Evolutionary conservation across 345 rosid species (phyloP), one percentile per base, ranked within the genome.

Genomic region (Gossypium herbaceum): DNA sequence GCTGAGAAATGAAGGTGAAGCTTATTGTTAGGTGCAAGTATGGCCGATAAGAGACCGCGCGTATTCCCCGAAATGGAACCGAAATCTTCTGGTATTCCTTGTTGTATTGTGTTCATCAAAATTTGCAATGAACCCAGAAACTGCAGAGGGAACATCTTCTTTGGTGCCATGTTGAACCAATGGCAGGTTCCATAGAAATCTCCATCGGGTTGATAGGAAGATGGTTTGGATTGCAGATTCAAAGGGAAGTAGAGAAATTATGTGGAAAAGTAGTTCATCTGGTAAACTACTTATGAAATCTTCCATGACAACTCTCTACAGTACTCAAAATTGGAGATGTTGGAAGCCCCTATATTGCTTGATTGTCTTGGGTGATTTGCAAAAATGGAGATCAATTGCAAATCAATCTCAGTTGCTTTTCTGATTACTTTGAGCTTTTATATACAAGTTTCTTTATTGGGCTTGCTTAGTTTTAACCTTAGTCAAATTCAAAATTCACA

Each of bases 241-340:
- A n/a, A 29, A 29, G 5, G 34, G 34, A 29, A 29, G 82, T 41
- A 78, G 79, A 64, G 83, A 83, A 34, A 88, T 84, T 74, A 90
- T 84, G 77, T 70, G 81, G 62, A 86, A 86, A 52, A 90, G 85
- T 47, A 90, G 80, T 72, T 84, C 90, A 73, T 84, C 72, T n/a
- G 94, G 90, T 77, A 90, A 79, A 68, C 68, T 77, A 22, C 90
- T 88, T 54, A 90, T 69, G 59, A 70, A 17, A 76, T 88, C 90
- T 79, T 73, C 68, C 76, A 73, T 73, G 27, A 41, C 19, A 47
- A 29, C 34, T 29, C 34, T 29, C 34, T 29, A 29, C 0, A 29
- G 34, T 4, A 29, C 34, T 29, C 5, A 29, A 29, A 29, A 29
- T 29, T 3, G 34, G 34, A 29, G 34, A 29, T 29, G 34, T 3